phyloP scores from a whole-genome alignment of 768 basidiomycete genomes.

The Strobilomyces dryophilus region DNA sequence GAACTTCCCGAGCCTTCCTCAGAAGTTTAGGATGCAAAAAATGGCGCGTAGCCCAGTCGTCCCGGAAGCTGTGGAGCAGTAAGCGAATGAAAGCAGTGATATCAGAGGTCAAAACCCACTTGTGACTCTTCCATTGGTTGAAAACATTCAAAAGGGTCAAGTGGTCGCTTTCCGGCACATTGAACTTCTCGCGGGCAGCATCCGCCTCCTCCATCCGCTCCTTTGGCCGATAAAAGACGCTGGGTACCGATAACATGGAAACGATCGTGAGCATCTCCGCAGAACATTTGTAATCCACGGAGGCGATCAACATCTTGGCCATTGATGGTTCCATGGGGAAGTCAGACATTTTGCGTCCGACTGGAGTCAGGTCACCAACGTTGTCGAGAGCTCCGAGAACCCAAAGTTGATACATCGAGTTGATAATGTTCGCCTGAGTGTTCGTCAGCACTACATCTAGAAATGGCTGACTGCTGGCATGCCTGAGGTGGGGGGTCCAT shows the following conservation, averaged over 20 bases:
- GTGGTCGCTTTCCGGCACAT: slow-evolving; percentile 98
- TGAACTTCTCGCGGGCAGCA: slow-evolving; percentile 96
- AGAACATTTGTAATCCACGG: slow-evolving; percentile 90
- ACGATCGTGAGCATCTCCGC: slow-evolving; percentile 97
- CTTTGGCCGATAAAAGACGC: slow-evolving; percentile 96
- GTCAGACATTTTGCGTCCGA: slow-evolving; percentile 96
- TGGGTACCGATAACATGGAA: slow-evolving; percentile 97
- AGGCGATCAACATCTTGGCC: slow-evolving; percentile 94
- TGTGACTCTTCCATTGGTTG: slow-evolving; percentile 96
- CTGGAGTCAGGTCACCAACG: slow-evolving; percentile 89
- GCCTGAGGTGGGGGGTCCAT: slow-evolving; percentile 99
- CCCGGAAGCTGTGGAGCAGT: slow-evolving; percentile 60
- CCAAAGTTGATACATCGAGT: slow-evolving; percentile 99
- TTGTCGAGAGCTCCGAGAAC: slow-evolving; percentile 97
- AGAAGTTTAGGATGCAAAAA: slow-evolving; percentile 96
- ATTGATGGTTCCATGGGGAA: slow-evolving; percentile 99
- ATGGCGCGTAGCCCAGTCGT: slow-evolving; percentile 93
- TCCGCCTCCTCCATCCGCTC: slow-evolving; percentile 98
- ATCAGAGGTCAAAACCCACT: slow-evolving; percentile 45
- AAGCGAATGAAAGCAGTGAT: background rate
- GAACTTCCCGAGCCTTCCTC: slow-evolving; percentile 92
- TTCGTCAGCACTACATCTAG: background rate
- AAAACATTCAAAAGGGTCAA: slow-evolving; percentile 94
- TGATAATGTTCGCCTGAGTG: slow-evolving; percentile 85
- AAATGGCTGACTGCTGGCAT: slow-evolving; percentile 6